Conservation (phyloP, 768 basidiomycete genomes). For the Tylopilus plumbeoviolaceoides region DNA sequence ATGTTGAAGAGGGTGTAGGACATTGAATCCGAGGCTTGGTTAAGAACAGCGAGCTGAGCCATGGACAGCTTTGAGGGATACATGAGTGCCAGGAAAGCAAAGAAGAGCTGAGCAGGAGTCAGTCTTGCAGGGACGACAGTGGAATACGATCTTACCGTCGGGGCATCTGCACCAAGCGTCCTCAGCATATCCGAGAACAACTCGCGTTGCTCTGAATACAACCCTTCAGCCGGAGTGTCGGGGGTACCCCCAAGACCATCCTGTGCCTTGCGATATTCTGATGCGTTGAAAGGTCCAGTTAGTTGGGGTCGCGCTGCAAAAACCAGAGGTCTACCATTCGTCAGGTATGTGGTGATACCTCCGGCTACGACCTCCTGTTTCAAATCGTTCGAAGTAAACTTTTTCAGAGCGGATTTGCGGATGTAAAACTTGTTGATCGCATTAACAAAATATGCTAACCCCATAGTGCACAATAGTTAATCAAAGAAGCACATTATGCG, state of each 20-base stretch:
- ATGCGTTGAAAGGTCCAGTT: no score
- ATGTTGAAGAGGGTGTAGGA: no score
- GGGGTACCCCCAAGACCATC: conserved; percentile 17
- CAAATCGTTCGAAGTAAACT: conserved; percentile 2
- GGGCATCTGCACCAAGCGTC: no score
- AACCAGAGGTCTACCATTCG: conserved; percentile 8
- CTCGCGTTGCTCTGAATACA: conserved; percentile 7
- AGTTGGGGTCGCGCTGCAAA: not conserved
- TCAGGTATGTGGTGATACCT: no score
- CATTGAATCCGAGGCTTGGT: conserved; percentile 23
- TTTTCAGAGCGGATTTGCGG: conserved; percentile 20
- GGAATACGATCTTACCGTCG: no score
- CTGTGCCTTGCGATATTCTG: conserved; percentile 15
- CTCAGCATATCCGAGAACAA: conserved; percentile 1
- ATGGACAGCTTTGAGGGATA: conserved; percentile 28
- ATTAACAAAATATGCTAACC: conserved; percentile 18
- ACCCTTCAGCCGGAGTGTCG: conserved; percentile 4
- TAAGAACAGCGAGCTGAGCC: conserved; percentile 28
- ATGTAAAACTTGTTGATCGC: conserved; percentile 16
- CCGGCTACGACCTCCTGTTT: conserved; percentile 23
- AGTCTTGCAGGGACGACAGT: no score
- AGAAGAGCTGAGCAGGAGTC: no score
- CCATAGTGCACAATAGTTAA: no score
- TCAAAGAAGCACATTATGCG: not conserved
- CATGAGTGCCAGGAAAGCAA: no score